Percentiles rank a stretch among this genome's conserved stretches.
Conservation (phyloP, 2,329 filamentous ascomycete species). For the Pseudomassariella vexata region DNA sequence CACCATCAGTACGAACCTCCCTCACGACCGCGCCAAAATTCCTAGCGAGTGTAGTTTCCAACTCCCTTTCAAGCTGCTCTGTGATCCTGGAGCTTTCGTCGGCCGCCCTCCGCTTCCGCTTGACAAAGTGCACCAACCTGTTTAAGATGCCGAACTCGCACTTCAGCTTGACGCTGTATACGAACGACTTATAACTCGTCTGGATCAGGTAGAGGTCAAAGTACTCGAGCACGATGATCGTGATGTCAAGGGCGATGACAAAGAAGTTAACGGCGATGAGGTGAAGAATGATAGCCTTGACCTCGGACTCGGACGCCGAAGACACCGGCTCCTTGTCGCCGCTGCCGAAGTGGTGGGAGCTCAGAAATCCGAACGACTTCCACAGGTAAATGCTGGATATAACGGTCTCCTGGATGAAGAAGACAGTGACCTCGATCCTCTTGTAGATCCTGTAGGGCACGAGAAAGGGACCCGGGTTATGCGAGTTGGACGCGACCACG, state of each 20-base stretch:
- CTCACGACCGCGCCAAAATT: too few relatives aligned
- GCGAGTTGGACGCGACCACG: constrained; percentile 10
- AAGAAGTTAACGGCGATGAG: constrained; percentile 31
- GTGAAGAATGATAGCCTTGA: constrained; percentile 13
- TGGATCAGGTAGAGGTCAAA: constrained; percentile 29
- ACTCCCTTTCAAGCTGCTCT: too few relatives aligned
- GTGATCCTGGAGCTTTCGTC: too few relatives aligned
- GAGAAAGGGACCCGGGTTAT: constrained; percentile 15
- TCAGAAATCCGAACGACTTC: constrained; percentile 12
- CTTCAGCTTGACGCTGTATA: constrained; percentile 29
- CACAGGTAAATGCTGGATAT: constrained; percentile 24
- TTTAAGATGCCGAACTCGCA: constrained; percentile 28
- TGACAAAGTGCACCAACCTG: constrained; percentile 17
- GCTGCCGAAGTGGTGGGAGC: neutral
- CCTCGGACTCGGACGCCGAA: too few relatives aligned
- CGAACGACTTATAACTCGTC: constrained; percentile 24
- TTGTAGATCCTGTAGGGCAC: constrained; percentile 21
- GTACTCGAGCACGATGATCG: constrained; percentile 30
- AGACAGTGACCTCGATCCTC: constrained; percentile 23
- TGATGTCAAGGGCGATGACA: constrained; percentile 31
- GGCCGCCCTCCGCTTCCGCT: too few relatives aligned
- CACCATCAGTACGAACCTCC: too few relatives aligned
- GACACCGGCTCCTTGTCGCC: too few relatives aligned
- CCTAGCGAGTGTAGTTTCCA: too few relatives aligned
- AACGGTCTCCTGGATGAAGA: constrained; percentile 24